These are phyloP conservation scores for Nitzschia putrida DNA, from an alignment of 108 stramenopile genomes.

Conservation along the genomic window DNA sequence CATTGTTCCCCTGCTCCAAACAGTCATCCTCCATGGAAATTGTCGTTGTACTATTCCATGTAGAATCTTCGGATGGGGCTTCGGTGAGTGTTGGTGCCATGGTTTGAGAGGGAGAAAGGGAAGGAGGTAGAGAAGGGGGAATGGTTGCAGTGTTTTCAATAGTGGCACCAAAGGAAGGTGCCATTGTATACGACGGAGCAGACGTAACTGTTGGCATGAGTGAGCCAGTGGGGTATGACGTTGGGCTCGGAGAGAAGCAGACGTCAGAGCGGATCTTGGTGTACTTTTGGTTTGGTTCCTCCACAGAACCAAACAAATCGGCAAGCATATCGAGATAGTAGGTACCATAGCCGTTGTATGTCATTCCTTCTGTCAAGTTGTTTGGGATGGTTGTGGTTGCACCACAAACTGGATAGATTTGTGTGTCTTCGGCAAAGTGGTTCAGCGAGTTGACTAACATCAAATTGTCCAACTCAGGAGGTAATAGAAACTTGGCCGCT, in stretches of 20 bases:
- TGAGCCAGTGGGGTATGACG: neutral
- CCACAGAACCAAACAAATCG: neutral
- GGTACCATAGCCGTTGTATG: constrained; percentile 27
- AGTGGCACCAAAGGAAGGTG: neutral
- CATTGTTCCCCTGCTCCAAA: too few relatives aligned
- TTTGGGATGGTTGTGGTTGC: constrained; percentile 1
- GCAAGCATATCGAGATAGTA: constrained; percentile 24
- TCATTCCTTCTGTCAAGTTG: constrained; percentile 3
- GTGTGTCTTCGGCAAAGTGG: constrained; percentile 34
- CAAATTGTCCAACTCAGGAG: constrained; percentile 11
- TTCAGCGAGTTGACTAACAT: constrained; percentile 31
- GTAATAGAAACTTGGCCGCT: constrained; percentile 17
- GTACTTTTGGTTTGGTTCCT: too few relatives aligned
- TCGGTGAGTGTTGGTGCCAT: neutral
- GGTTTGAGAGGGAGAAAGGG: neutral
- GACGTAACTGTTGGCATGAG: neutral
- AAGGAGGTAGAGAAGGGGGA: neutral
- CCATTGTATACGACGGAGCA: neutral
- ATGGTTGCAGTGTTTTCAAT: neutral
- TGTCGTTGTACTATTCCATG: too few relatives aligned
- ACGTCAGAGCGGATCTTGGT: neutral
- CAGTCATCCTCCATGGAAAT: too few relatives aligned
- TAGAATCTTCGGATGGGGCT: neutral
- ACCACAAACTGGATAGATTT: constrained; percentile 31
- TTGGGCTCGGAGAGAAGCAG: neutral